These are phyloP conservation scores for Emmonsia crescens DNA, from an alignment of 2,329 filamentous ascomycete genomes.

Conservation along the genomic window DNA sequence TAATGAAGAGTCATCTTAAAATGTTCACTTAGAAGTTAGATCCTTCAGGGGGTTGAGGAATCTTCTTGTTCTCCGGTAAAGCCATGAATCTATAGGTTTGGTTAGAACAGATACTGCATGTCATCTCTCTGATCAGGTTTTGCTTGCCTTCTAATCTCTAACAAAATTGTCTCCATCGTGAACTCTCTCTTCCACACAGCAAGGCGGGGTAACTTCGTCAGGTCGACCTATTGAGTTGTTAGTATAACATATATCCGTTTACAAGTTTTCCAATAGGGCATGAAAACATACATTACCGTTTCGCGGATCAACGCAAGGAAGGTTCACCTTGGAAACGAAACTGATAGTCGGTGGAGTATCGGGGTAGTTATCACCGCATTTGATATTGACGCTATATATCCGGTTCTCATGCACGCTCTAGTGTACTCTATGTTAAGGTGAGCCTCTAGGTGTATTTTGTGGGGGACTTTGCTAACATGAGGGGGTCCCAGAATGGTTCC, in stretches of 20 bases:
- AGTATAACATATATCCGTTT: not conserved
- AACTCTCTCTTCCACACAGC: slow-evolving; percentile 85
- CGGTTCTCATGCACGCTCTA: slow-evolving; percentile 96
- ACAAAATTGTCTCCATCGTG: slow-evolving; percentile 88
- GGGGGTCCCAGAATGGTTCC: slow-evolving; percentile 94
- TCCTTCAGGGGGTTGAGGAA: slow-evolving; percentile 85
- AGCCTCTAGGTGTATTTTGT: slow-evolving; percentile 1
- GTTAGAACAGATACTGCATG: slow-evolving; percentile 9
- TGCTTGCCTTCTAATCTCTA: slow-evolving; percentile 66
- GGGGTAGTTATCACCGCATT: slow-evolving; percentile 83
- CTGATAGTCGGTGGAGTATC: slow-evolving; percentile 80
- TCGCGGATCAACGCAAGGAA: slow-evolving; percentile 78
- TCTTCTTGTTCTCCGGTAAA: slow-evolving; percentile 80
- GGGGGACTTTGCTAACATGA: slow-evolving; percentile 54
- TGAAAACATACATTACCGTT: slow-evolving; percentile 55
- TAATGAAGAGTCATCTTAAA: not conserved
- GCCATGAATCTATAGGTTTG: slow-evolving; percentile 71
- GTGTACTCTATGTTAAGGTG: slow-evolving; percentile 4
- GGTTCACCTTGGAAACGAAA: slow-evolving; percentile 89
- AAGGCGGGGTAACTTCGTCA: slow-evolving; percentile 70
- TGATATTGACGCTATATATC: slow-evolving; percentile 96
- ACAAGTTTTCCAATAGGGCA: not conserved
- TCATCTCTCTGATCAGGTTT: not conserved
- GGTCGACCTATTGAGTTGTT: slow-evolving; percentile 55
- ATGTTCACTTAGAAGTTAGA: slow-evolving; percentile 42